Conservation (phyloP, 1,284 basidiomycete species). For the Chondrostereum purpureum region DNA sequence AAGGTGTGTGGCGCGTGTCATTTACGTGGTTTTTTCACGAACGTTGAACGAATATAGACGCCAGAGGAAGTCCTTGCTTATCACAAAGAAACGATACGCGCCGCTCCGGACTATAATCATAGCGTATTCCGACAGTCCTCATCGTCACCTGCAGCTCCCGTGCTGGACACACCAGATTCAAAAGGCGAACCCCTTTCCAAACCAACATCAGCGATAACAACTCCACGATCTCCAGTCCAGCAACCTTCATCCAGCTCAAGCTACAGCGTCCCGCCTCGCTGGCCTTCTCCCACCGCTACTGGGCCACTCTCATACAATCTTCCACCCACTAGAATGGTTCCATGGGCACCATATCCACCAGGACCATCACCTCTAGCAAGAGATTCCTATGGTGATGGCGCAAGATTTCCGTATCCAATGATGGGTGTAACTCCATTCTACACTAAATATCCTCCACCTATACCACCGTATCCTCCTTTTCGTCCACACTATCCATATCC, state of each 20-base stretch:
- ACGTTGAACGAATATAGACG: conserved; percentile 23
- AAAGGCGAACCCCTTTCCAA: no score
- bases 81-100: conserved; percentile 67
- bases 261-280: not conserved
- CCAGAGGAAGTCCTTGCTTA: conserved; percentile 8
- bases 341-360: not conserved
- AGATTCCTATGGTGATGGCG: no score
- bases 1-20: not conserved
- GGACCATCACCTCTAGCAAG: not conserved
- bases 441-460: no score
- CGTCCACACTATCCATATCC: no score
- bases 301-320: not conserved
- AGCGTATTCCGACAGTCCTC: conserved; percentile 22
- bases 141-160: not conserved
- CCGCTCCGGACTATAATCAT: conserved; percentile 58
- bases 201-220: conserved; percentile 12
- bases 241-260: not conserved
- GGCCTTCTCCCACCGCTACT: not conserved
- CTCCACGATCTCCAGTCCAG: conserved; percentile 6
- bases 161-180: not conserved
- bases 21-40: conserved; percentile 41
- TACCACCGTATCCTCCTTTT: no score
- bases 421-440: no score
- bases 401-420: no score
- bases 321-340: not conserved